Evolutionary conservation across 495 filamentous ascomycete genomes (phyloP).

Genomic region (Terfezia boudieri): DNA sequence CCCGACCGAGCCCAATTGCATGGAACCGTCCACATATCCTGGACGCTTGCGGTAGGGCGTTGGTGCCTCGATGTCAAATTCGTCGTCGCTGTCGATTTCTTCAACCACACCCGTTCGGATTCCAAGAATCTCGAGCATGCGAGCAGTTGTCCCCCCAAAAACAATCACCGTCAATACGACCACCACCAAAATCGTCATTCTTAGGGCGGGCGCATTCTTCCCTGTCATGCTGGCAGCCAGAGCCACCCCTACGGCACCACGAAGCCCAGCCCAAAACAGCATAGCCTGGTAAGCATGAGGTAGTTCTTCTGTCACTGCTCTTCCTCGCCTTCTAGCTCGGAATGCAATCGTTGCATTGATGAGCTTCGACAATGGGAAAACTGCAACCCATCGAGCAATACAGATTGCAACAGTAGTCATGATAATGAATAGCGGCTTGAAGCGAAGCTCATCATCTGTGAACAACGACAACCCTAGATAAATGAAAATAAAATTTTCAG

Average conservation of each 20-base stretch:
- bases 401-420: conserved; percentile 82
- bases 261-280: conserved; percentile 95
- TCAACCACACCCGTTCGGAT: conserved; percentile 91
- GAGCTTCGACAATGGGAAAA: conserved; percentile 71
- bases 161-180: conserved; percentile 97
- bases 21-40: not conserved
- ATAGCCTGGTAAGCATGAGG: conserved; percentile 87
- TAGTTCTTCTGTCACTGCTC: conserved; percentile 67
- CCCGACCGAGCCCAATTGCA: not conserved
- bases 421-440: conserved; percentile 89
- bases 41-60: not conserved
- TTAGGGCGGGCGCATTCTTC: conserved; percentile 50
- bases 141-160: conserved; percentile 92
- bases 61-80: conserved; percentile 70
- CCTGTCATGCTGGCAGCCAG: conserved; percentile 74
- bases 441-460: conserved; percentile 65
- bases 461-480: conserved; percentile 88
- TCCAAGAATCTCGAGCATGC: conserved; percentile 89
- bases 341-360: conserved; percentile 93
- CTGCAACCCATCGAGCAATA: conserved; percentile 69
- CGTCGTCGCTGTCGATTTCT: conserved; percentile 89
- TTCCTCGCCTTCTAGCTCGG: conserved; percentile 54
- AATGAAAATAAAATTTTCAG: conserved; percentile 99
- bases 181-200: conserved; percentile 85
- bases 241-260: conserved; percentile 88